Evolutionary conservation across 192 early-diverging fungal genomes (phyloP).

Genomic region (Lobulomyces angularis): DNA sequence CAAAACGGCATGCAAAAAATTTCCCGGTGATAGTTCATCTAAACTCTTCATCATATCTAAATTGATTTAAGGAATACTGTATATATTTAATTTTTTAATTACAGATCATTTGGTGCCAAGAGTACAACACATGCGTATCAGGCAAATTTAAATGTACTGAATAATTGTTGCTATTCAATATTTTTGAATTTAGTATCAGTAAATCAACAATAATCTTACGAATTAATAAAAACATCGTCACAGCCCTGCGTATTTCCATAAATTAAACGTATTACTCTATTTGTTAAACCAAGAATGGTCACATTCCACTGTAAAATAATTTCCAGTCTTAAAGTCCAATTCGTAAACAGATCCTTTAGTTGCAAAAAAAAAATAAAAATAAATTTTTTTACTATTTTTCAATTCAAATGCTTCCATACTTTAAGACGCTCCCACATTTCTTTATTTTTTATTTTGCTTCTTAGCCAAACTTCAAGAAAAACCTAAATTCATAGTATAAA

Average conservation of each 20-base stretch:
- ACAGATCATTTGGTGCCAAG: conserved; percentile 61
- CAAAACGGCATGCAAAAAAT: conserved; percentile 26
- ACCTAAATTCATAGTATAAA: conserved; percentile 19
- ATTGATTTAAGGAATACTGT: neutral
- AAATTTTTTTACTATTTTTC: conserved; percentile 21
- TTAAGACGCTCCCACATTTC: conserved; percentile 75
- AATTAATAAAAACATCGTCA: conserved; percentile 34
- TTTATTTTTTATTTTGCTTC: conserved; percentile 47
- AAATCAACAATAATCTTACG: conserved; percentile 8
- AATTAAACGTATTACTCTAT: conserved; percentile 49
- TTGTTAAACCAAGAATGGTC: conserved; percentile 49
- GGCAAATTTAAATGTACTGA: conserved; percentile 51
- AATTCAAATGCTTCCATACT: conserved; percentile 1
- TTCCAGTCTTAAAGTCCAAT: conserved; percentile 66
- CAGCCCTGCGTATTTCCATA: conserved; percentile 58
- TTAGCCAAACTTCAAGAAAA: conserved; percentile 66
- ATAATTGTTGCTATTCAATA: conserved; percentile 32
- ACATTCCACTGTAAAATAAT: conserved; percentile 67
- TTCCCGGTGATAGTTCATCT: conserved; percentile 23
- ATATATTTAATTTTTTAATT: neutral
- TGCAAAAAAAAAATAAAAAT: conserved; percentile 2
- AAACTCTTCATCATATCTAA: conserved; percentile 33
- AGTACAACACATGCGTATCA: conserved; percentile 50
- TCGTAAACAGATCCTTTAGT: conserved; percentile 19
- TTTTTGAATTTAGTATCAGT: conserved; percentile 5